Conservation (phyloP, 768 basidiomycete genomes). For the Agrocybe chaxingu region DNA sequence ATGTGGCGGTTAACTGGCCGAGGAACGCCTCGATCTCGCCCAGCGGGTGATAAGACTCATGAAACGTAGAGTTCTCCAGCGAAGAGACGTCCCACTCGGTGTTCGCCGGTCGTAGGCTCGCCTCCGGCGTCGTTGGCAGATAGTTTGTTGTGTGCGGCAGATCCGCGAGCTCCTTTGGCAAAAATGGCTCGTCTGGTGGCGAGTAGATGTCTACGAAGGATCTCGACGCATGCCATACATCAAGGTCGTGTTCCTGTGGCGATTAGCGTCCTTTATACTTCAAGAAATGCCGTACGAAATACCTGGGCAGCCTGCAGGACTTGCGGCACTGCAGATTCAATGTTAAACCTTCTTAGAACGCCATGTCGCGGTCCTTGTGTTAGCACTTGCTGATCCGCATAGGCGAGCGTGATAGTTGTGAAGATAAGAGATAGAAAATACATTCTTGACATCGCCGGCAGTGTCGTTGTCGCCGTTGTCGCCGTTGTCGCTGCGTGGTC, state of each 20-base stretch:
- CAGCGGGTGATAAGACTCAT: conserved; percentile 52
- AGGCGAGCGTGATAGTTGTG: too few relatives aligned
- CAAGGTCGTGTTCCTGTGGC: conserved; percentile 38
- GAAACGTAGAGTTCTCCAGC: conserved; percentile 36
- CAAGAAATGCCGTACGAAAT: not conserved
- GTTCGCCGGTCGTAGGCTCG: conserved; percentile 4
- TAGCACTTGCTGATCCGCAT: conserved; percentile 9
- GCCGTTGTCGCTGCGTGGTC: too few relatives aligned
- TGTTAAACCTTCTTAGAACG: conserved; percentile 10
- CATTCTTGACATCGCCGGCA: too few relatives aligned
- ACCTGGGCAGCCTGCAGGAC: conserved; percentile 13
- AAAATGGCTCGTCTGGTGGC: conserved; percentile 17
- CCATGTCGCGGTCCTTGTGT: conserved; percentile 2
- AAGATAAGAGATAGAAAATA: too few relatives aligned
- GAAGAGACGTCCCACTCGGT: conserved; percentile 31
- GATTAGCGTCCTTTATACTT: not conserved
- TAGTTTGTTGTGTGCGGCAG: conserved; percentile 20
- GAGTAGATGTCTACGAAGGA: conserved; percentile 52
- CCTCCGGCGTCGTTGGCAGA: conserved; percentile 12
- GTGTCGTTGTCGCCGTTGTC: too few relatives aligned
- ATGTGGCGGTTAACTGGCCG: conserved; percentile 36
- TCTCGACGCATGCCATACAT: conserved; percentile 48
- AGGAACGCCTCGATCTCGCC: conserved; percentile 53
- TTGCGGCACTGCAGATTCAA: conserved; percentile 3
- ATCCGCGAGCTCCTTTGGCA: conserved; percentile 19